Base-by-base conservation (phyloP, 768 basidiomycete genomes). In the Hericium rajendrae region DNA sequence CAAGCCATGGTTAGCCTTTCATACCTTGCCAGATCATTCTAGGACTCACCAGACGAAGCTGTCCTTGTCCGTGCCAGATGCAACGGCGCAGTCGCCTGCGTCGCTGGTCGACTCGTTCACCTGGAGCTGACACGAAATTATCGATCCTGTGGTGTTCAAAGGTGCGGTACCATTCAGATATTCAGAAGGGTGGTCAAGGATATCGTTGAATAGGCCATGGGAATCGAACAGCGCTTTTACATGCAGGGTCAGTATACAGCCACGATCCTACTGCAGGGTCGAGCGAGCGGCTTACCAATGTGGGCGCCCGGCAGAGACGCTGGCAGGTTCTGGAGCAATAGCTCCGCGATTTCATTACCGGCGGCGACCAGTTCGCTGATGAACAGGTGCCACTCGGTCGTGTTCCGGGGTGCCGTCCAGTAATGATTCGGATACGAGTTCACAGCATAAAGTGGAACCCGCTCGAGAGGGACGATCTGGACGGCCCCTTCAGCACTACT, bases 11-110 rank as follows among this genome's bases (percentile, higher is more conserved):
- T 13, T 16, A 32, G 32, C 32, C 32, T 6, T 32, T 32, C 32
- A 32, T 8, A 6, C 32, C 32, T 6, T 6, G 8, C 32, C 32
- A 32, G 32, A 32, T 32, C 32, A 8, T 32, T 32, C 5, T 3
- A 32, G 9, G 32, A 32, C 78, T 53, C 62, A 82, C 83, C 83
- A 85, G 48, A 84, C 65, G 70, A 76, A 85, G 64, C 84, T 84
- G 61, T 84, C 83, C 13, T 70, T 64, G 16, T 71, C 82, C 0
- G 74, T 67, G 0, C 79, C 80, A 13, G 70, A 66, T 0, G 70
- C 73, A 49, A 67, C 61, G 1, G 72, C 72, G 62, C 74, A 77
- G 24, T 54, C 66, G 3, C 67, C 67, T 3, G 63, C 54, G 32
- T 66, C 66, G 13, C 60, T 60, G 56, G 62, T 60, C n/a, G 61